These are phyloP conservation scores for Clitopilus passeckerianus DNA, from an alignment of 768 basidiomycete species.

Conservation along the genomic window DNA sequence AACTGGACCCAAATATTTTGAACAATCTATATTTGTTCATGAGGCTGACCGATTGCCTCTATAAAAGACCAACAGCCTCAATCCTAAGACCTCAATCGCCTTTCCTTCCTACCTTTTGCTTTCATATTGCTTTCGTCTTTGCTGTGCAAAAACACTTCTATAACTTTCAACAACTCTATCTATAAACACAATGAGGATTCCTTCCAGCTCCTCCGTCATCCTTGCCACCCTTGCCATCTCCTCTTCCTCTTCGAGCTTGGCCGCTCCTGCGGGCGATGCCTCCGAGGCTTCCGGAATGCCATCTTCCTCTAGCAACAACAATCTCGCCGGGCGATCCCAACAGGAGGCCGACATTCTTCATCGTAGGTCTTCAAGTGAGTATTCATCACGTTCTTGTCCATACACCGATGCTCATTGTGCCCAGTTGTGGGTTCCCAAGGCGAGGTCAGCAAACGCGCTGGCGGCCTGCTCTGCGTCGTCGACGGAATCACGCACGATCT, in stretches of 20 bases:
- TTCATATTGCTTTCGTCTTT: conserved; percentile 3
- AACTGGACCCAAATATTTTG: neutral
- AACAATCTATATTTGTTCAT: neutral
- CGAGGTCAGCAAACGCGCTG: neutral
- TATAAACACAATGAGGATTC: conserved; percentile 34
- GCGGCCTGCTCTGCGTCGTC: neutral
- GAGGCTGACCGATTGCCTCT: neutral
- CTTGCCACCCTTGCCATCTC: conserved; percentile 45
- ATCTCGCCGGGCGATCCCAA: conserved; percentile 9
- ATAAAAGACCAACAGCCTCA: neutral
- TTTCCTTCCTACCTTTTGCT: conserved; percentile 2
- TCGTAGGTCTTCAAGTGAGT: neutral
- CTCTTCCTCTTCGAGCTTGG: conserved; percentile 41
- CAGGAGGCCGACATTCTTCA: conserved; percentile 5
- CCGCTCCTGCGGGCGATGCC: conserved; percentile 29
- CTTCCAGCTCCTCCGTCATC: conserved; percentile 43
- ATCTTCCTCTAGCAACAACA: conserved; percentile 16
- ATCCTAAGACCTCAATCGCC: neutral
- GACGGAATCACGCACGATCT: neutral
- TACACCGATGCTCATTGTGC: neutral
- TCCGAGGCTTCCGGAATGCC: conserved; percentile 11
- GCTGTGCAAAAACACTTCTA: conserved; percentile 8
- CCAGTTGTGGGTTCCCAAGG: neutral
- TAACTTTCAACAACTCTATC: conserved; percentile 7
- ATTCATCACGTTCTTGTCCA: neutral